phyloP scores from a whole-genome alignment of 2,329 filamentous ascomycete genomes.

The Hypoxylon sp. region DNA sequence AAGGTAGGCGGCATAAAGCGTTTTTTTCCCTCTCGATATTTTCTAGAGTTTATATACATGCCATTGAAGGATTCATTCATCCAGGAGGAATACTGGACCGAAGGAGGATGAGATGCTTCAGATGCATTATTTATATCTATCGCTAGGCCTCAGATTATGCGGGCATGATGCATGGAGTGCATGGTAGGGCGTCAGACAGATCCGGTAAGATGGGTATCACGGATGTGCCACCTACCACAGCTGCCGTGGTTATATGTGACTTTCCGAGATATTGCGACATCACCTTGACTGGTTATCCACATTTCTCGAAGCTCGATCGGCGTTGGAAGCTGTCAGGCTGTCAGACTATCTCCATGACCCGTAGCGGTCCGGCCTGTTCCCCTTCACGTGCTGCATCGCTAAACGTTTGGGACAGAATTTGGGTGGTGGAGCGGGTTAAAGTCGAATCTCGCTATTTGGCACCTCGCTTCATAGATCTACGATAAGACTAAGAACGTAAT shows the following conservation, averaged over 20 bases:
- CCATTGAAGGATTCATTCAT: background rate
- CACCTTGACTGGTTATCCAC: slow-evolving; percentile 2
- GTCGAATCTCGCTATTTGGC: slow-evolving; percentile 21
- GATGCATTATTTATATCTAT: slow-evolving; percentile 1
- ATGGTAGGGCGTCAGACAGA: slow-evolving; percentile 42
- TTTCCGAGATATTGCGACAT: slow-evolving; percentile 22
- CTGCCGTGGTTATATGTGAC: slow-evolving; percentile 38
- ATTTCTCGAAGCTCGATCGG: slow-evolving; percentile 31
- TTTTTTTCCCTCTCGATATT: background rate
- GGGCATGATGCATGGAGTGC: slow-evolving; percentile 18
- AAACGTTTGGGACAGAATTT: slow-evolving; percentile 19
- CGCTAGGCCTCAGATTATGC: slow-evolving; percentile 13
- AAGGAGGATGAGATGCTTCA: background rate
- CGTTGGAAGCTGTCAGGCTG: background rate
- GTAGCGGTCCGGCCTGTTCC: slow-evolving; percentile 25
- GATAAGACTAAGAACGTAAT: slow-evolving; percentile 12
- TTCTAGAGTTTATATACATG: background rate
- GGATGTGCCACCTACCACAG: slow-evolving; percentile 37
- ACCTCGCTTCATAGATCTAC: slow-evolving; percentile 6
- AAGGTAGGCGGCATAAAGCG: background rate
- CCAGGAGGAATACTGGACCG: background rate
- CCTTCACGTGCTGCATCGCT: slow-evolving; percentile 34
- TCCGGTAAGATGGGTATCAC: slow-evolving; percentile 41
- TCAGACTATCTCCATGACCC: slow-evolving; percentile 1
- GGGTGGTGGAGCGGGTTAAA: background rate